Percentiles rank a stretch among this genome's conserved stretches.
Conservation (phyloP, 208 protist genomes). For the Trypanosoma vivax region DNA sequence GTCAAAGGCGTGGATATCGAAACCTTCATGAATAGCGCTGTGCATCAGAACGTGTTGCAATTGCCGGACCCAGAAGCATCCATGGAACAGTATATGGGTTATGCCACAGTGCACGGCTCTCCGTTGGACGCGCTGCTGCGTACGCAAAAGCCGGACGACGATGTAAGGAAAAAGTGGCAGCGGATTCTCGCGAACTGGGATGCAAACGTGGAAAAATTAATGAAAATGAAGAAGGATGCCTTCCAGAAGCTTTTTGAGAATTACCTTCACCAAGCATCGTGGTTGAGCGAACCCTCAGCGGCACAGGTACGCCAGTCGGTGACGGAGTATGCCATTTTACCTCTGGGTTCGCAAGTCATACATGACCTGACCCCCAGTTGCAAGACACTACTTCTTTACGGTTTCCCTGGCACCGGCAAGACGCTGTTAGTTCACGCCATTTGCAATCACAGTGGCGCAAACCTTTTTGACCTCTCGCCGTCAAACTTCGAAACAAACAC, state of each 20-base stretch:
- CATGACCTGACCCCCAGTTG: slow-evolving; percentile 76
- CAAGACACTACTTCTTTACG: slow-evolving; percentile 81
- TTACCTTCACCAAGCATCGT: slow-evolving; percentile 48
- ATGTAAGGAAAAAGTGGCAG: slow-evolving; percentile 85
- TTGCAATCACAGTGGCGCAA: slow-evolving; percentile 79
- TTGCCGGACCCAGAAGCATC: slow-evolving; percentile 35
- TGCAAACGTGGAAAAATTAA: slow-evolving; percentile 48
- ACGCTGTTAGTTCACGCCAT: slow-evolving; percentile 83
- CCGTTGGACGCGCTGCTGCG: slow-evolving; percentile 43
- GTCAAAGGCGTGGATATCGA: slow-evolving; percentile 83
- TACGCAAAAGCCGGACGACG: slow-evolving; percentile 51
- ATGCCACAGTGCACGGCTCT: slow-evolving; percentile 44
- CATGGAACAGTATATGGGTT: slow-evolving; percentile 68
- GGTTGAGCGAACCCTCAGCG: slow-evolving; percentile 71
- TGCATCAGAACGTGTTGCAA: slow-evolving; percentile 85
- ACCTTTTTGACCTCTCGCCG: slow-evolving; percentile 92
- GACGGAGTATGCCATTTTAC: slow-evolving; percentile 81
- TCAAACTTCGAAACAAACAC: slow-evolving; percentile 63
- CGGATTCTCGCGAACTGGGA: slow-evolving; percentile 77
- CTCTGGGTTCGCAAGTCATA: slow-evolving; percentile 85
- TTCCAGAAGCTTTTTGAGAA: slow-evolving; percentile 69
- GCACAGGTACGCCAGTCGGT: slow-evolving; percentile 69
- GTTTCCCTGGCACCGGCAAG: slow-evolving; percentile 84
- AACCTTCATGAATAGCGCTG: slow-evolving; percentile 60
- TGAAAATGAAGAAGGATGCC: slow-evolving; percentile 74